phyloP scores from a whole-genome alignment of 2,329 filamentous ascomycete species.

The Falciphora oryzae region DNA sequence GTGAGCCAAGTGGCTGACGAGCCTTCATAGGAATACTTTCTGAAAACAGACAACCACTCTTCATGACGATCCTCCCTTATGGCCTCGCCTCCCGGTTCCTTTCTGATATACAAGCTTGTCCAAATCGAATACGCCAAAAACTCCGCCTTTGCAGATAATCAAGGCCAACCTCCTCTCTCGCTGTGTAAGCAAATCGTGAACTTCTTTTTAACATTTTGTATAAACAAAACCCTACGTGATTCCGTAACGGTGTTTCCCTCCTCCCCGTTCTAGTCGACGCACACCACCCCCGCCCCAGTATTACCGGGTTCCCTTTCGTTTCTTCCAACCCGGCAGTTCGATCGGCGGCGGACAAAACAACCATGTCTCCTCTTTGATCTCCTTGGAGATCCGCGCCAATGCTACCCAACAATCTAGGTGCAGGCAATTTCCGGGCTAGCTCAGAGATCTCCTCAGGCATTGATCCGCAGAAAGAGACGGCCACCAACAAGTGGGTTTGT shows the following conservation, averaged over 20 bases:
- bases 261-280: not conserved
- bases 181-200: not conserved
- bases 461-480: not conserved
- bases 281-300: too few species aligned
- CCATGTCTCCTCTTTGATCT: not conserved
- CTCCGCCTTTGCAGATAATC: not conserved
- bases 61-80: not conserved
- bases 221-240: conserved; percentile 1
- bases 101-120: not conserved
- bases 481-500: not conserved
- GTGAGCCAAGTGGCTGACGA: not conserved
- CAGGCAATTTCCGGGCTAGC: not conserved
- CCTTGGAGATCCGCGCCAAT: too few species aligned
- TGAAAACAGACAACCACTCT: not conserved
- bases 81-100: not conserved
- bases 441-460: not conserved
- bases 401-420: not conserved
- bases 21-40: not conserved
- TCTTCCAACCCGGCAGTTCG: not conserved
- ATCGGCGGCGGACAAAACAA: not conserved
- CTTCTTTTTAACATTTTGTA: conserved; percentile 1
- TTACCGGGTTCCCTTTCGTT: not conserved
- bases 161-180: not conserved
- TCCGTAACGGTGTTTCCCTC: not conserved
- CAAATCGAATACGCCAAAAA: not conserved